These are phyloP conservation scores for Xylaria castorea DNA, from an alignment of 495 filamentous ascomycete species.

Conservation along the genomic window DNA sequence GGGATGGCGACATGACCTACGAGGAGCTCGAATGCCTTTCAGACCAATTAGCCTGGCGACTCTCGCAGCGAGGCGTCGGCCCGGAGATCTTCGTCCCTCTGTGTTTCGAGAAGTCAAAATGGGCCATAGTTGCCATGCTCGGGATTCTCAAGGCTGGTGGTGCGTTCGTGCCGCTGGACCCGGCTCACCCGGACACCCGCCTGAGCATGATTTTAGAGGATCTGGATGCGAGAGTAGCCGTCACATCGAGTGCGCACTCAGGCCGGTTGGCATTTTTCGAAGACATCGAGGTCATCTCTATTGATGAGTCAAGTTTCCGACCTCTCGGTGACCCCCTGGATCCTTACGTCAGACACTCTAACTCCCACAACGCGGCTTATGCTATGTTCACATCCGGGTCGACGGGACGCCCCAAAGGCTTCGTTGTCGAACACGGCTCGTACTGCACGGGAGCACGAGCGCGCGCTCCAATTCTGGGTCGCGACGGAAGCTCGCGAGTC, in stretches of 20 bases:
- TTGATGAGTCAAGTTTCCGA: background rate
- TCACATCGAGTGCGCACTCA: background rate
- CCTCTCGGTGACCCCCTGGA: background rate
- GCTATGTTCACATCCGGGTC: conserved; percentile 40
- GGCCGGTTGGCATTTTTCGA: background rate
- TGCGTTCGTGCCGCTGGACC: background rate
- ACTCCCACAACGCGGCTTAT: conserved; percentile 15
- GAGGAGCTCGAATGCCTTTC: too few relatives aligned
- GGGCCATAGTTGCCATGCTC: too few relatives aligned
- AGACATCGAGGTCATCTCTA: background rate
- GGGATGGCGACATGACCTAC: too few relatives aligned
- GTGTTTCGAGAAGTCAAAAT: too few relatives aligned
- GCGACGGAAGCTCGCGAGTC: conserved; percentile 48
- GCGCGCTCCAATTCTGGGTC: conserved; percentile 42
- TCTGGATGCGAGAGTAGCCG: background rate
- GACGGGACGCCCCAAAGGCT: conserved; percentile 39
- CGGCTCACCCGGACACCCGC: background rate
- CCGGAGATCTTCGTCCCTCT: too few relatives aligned
- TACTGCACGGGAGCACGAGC: background rate
- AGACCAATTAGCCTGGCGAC: too few relatives aligned
- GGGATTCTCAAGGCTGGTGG: too few relatives aligned
- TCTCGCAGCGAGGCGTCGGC: too few relatives aligned
- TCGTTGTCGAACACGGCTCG: conserved; percentile 20
- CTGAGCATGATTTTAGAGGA: background rate
- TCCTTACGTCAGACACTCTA: background rate